phyloP scores from a whole-genome alignment of 495 filamentous ascomycete species.

The Penicillium bovifimosum region DNA sequence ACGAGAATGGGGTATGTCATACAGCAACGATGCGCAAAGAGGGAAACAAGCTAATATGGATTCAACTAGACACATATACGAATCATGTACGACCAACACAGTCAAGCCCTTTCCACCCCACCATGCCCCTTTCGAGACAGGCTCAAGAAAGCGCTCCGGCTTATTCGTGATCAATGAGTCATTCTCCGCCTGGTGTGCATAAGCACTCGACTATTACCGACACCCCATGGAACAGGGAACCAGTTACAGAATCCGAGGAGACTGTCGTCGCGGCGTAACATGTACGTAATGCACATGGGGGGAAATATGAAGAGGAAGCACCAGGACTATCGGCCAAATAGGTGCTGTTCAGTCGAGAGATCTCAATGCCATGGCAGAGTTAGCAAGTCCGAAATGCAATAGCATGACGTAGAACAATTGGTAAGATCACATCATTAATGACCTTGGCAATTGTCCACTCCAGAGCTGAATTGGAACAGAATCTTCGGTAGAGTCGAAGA shows the following conservation, averaged over 20 bases:
- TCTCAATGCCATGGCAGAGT: background rate
- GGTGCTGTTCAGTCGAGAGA: background rate
- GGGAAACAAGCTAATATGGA: background rate
- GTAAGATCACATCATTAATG: constrained; percentile 5
- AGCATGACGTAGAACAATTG: background rate
- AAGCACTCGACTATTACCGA: constrained; percentile 50
- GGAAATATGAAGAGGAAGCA: background rate
- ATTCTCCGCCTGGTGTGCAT: constrained; percentile 52
- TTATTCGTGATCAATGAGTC: constrained; percentile 74
- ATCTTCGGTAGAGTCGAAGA: background rate
- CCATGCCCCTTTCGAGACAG: constrained; percentile 66
- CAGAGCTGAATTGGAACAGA: background rate
- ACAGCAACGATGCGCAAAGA: background rate
- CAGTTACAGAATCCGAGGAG: constrained; percentile 51
- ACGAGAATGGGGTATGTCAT: background rate
- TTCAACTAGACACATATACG: constrained; percentile 6
- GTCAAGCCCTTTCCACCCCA: constrained; percentile 86
- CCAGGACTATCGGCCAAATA: background rate
- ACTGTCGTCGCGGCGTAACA: constrained; percentile 52
- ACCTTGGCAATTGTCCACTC: background rate
- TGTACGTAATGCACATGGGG: background rate
- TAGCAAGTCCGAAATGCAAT: background rate
- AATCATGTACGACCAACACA: constrained; percentile 63
- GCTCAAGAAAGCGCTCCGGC: constrained; percentile 86
- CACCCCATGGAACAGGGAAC: constrained; percentile 38